phyloP scores from a whole-genome alignment of 2,329 filamentous ascomycete species.

The Periconia sp. region DNA sequence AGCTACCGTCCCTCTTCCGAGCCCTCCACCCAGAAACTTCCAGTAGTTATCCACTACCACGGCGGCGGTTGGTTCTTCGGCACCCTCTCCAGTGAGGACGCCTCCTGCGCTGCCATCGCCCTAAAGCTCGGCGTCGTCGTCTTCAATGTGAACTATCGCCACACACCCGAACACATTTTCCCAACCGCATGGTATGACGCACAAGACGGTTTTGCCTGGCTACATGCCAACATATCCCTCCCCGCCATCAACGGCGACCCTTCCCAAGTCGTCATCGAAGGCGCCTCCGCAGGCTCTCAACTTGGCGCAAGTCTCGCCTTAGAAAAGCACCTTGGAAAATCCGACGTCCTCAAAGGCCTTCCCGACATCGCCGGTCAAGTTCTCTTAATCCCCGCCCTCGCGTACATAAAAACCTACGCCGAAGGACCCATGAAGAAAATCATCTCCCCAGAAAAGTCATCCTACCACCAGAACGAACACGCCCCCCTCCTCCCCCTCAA shows the following conservation, averaged over 20 bases:
- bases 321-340: conserved; percentile 49
- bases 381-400: conserved; percentile 43
- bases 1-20: conserved; percentile 48
- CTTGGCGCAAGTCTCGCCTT: conserved; percentile 50
- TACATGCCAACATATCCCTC: conserved; percentile 46
- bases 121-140: conserved; percentile 48
- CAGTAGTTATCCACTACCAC: conserved; percentile 53
- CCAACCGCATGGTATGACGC: conserved; percentile 58
- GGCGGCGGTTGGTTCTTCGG: conserved; percentile 62
- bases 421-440: conserved; percentile 40
- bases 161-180: conserved; percentile 57
- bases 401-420: conserved; percentile 38
- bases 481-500: conserved; percentile 53
- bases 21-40: conserved; percentile 42
- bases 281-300: conserved; percentile 55
- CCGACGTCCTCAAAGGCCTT: conserved; percentile 25
- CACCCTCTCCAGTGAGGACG: conserved; percentile 56
- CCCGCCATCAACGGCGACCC: conserved; percentile 43
- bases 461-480: conserved; percentile 44
- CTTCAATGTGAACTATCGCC: conserved; percentile 61
- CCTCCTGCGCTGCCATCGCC: conserved; percentile 53
- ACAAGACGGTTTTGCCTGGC: conserved; percentile 59
- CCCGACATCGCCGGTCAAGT: conserved; percentile 51
- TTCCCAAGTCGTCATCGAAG: conserved; percentile 51
- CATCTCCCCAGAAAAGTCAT: conserved; percentile 46